phyloP scores from a whole-genome alignment of 306 rosid species.

The Citrullus colocynthis region DNA sequence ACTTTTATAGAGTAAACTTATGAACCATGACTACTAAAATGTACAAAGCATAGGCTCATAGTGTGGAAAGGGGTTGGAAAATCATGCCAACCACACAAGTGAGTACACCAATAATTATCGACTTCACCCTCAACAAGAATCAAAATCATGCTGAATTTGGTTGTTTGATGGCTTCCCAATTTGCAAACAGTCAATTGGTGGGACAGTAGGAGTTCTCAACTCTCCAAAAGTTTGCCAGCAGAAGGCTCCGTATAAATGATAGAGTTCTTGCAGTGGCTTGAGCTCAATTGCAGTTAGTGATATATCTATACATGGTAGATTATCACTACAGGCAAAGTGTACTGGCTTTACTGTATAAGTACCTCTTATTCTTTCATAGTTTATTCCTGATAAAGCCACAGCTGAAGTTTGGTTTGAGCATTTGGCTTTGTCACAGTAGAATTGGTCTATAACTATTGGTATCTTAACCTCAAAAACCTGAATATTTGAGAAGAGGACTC shows the following conservation, averaged over 20 bases:
- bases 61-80: slow-evolving; percentile 42
- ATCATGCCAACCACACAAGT: slow-evolving; percentile 39
- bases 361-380: slow-evolving; percentile 77
- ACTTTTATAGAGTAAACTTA: not conserved
- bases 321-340: slow-evolving; percentile 93
- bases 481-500: slow-evolving; percentile 76
- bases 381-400: slow-evolving; percentile 76
- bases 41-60: slow-evolving; percentile 13
- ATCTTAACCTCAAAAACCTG: slow-evolving; percentile 76
- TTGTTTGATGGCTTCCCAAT: slow-evolving; percentile 77
- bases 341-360: slow-evolving; percentile 84
- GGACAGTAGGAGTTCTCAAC: slow-evolving; percentile 61
- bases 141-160: slow-evolving; percentile 59
- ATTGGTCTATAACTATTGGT: slow-evolving; percentile 91
- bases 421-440: slow-evolving; percentile 69
- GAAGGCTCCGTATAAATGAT: slow-evolving; percentile 67
- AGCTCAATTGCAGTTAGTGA: slow-evolving; percentile 64
- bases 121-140: slow-evolving; percentile 35
- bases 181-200: slow-evolving; percentile 73
- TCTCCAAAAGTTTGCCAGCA: slow-evolving; percentile 95
- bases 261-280: slow-evolving; percentile 61
- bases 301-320: slow-evolving; percentile 71
- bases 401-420: slow-evolving; percentile 77
- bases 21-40: not conserved
- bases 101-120: slow-evolving; percentile 20